Base-by-base conservation (phyloP, 2,329 filamentous ascomycete species). In the Penicillium thymicola region DNA sequence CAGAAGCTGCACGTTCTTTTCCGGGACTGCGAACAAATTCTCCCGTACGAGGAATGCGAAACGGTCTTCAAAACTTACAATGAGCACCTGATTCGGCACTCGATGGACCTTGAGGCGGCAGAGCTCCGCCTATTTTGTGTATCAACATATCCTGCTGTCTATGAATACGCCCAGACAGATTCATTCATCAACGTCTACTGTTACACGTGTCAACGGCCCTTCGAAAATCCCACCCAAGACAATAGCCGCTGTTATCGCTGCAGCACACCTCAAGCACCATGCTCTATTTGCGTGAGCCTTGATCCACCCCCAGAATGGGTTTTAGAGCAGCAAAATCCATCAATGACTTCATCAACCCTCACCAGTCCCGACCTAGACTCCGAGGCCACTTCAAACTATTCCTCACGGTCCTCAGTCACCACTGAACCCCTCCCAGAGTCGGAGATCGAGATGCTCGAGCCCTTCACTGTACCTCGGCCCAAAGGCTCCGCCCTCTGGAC, bases 31-130 rank as follows among this genome's bases (percentile, higher is more conserved):
- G 73, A 75, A 38, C 57, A 68, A 25, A 72, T 77, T 21, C 63
- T 77, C 43, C 73, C 74, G 1, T 72, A 71, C 36, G 67, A 73
- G 51, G 81, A 85, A 63, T 75, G 81, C 47, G 82, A 85, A 65
- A 73, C 76, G 44, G 81, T 85, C 41, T 77, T 85, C 41, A 75
- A 79, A 40, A 74, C 79, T 4, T 86, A 86, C 67, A 82, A 87
- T 68, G 78, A 80, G 48, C 81, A 82, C 54, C 74, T 87, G 11
- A 60, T 76, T 28, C 70, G 74, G 34, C 74, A 76, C 45, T 72
- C 70, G n/a, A 75, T 77, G 73, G 72, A 74, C 44, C 57, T 76
- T 16, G 74, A 76, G 59, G 83, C 84, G 5, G 81, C 82, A 10
- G 76, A 81, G 34, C 71, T 87, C n/a, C 81, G 85, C 27, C 76